Percentiles rank a stretch among this genome's conserved stretches.
These are phyloP conservation scores for Gypsophila paniculata DNA, from an alignment of 179 eudicot species.

Conservation along the genomic window DNA sequence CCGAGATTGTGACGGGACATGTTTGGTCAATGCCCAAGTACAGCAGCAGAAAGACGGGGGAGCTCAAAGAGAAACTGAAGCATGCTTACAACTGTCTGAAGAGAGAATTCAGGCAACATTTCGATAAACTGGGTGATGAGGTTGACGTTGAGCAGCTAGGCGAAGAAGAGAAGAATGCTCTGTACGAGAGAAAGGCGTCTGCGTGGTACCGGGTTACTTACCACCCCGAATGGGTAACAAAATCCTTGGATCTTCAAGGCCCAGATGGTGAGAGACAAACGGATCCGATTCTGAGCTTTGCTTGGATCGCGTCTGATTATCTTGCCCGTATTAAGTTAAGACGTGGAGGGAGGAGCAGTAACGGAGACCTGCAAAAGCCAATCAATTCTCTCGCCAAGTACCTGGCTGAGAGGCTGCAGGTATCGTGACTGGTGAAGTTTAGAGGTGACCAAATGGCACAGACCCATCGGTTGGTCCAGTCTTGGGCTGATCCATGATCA, in stretches of 20 bases:
- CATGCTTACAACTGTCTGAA: slow-evolving; percentile 64
- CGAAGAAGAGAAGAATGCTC: slow-evolving; percentile 49
- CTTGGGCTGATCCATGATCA: too few species aligned
- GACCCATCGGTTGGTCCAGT: too few species aligned
- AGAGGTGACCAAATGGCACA: too few species aligned
- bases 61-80: slow-evolving; percentile 76
- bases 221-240: slow-evolving; percentile 54
- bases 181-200: slow-evolving; percentile 75
- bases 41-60: slow-evolving; percentile 65
- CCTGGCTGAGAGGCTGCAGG: slow-evolving; percentile 54
- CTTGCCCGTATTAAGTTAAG: slow-evolving; percentile 70
- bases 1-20: slow-evolving; percentile 84
- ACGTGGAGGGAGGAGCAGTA: slow-evolving; percentile 19
- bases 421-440: background rate
- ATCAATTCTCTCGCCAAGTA: slow-evolving; percentile 56
- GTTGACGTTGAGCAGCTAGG: slow-evolving; percentile 34
- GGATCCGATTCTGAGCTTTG: slow-evolving; percentile 63
- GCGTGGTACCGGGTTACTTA: slow-evolving; percentile 94
- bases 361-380: slow-evolving; percentile 37
- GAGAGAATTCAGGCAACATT: slow-evolving; percentile 66
- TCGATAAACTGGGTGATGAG: slow-evolving; percentile 45
- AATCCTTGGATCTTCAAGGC: slow-evolving; percentile 43
- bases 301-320: slow-evolving; percentile 84
- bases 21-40: slow-evolving; percentile 83
- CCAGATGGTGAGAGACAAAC: slow-evolving; percentile 42